Percentiles rank a stretch among this genome's conserved stretches.
phyloP scores from a whole-genome alignment of 371 early-diverging fungal species.

The Apophysomyces elegans region DNA sequence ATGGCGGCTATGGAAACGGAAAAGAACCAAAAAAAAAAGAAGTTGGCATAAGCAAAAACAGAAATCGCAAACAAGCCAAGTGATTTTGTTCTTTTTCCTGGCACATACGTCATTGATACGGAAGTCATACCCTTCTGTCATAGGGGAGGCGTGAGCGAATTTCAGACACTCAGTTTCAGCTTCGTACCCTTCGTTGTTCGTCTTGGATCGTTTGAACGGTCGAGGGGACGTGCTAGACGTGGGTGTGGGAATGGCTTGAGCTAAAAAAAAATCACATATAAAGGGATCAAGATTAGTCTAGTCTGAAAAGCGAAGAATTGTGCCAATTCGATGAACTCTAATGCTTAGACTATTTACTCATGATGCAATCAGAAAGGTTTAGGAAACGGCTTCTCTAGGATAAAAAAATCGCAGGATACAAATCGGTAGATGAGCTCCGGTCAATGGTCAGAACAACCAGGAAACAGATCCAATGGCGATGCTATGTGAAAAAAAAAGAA shows the following conservation, averaged over 20 bases:
- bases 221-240: conserved; percentile 15
- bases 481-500: too few relatives aligned
- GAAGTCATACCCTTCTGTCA: conserved; percentile 24
- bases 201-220: conserved; percentile 14
- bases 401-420: too few relatives aligned
- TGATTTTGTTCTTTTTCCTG: not conserved
- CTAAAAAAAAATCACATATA: not conserved
- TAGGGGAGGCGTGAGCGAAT: conserved; percentile 9
- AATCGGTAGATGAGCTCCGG: too few relatives aligned
- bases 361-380: too few relatives aligned
- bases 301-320: not conserved
- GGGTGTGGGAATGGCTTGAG: conserved; percentile 12
- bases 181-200: conserved; percentile 16
- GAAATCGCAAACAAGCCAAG: not conserved
- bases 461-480: too few relatives aligned
- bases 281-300: too few relatives aligned
- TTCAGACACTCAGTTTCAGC: conserved; percentile 8
- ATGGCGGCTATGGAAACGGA: conserved; percentile 55
- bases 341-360: too few relatives aligned
- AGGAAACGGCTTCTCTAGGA: too few relatives aligned
- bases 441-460: too few relatives aligned
- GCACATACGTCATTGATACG: conserved; percentile 25
- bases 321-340: too few relatives aligned
- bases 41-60: not conserved
- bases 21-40: too few relatives aligned